A percentile compares a stretch with the other conserved stretches of the same genome.
These are phyloP conservation scores for Saturnispora gosingensis DNA, from an alignment of 805 yeast species.

Conservation along the genomic window DNA sequence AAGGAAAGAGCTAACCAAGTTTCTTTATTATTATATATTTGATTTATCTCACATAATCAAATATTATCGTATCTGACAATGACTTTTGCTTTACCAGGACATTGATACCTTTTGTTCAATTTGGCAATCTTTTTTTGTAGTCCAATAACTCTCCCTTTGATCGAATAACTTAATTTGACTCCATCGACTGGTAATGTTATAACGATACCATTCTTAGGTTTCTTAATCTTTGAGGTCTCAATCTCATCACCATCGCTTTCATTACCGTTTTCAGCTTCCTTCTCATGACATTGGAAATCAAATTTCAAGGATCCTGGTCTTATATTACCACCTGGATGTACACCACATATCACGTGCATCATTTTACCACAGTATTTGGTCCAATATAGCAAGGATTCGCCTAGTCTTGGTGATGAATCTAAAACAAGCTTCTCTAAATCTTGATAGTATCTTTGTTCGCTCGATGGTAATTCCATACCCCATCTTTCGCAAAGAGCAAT, in stretches of 20 bases:
- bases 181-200: constrained; percentile 39
- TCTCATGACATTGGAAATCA: constrained; percentile 25
- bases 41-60: background rate
- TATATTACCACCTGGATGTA: constrained; percentile 73
- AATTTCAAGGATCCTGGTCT: constrained; percentile 48
- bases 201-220: constrained; percentile 21
- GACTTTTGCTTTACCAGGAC: constrained; percentile 43
- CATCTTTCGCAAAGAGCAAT: constrained; percentile 70
- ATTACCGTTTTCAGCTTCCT: constrained; percentile 11
- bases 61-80: constrained; percentile 35
- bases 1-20: background rate
- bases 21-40: background rate
- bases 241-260: constrained; percentile 8
- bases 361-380: constrained; percentile 62
- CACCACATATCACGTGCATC: constrained; percentile 72
- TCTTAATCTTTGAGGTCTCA: constrained; percentile 6
- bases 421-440: constrained; percentile 41
- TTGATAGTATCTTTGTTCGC: constrained; percentile 38
- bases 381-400: constrained; percentile 56
- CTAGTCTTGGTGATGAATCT: constrained; percentile 31
- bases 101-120: constrained; percentile 35
- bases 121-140: constrained; percentile 54
- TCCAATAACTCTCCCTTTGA: constrained; percentile 47
- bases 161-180: constrained; percentile 49
- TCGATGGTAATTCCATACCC: constrained; percentile 68